Evolutionary conservation across 2,329 filamentous ascomycete genomes (phyloP).

Genomic region (Neocatenulostroma microsporum): DNA sequence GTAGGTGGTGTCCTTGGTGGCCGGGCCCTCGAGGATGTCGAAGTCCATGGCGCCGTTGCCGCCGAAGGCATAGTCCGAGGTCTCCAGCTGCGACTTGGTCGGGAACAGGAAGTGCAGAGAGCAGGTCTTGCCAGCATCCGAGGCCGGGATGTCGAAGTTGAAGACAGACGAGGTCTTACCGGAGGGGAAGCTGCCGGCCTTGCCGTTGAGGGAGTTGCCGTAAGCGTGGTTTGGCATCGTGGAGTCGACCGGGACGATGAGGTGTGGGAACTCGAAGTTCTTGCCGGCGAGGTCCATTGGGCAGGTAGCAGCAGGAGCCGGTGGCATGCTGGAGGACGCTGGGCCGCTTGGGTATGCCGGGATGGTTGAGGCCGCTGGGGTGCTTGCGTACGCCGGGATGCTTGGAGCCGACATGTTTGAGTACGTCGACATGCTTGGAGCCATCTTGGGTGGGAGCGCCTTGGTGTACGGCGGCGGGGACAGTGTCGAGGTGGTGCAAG

Average conservation of each 20-base stretch:
- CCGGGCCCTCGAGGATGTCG: slow-evolving; percentile 39
- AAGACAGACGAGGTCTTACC: slow-evolving; percentile 51
- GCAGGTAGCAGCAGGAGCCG: slow-evolving; percentile 3
- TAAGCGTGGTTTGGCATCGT: slow-evolving; percentile 44
- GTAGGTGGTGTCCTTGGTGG: slow-evolving; percentile 45
- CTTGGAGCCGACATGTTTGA: too few species aligned
- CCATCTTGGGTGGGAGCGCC: too few species aligned
- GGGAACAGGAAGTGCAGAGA: slow-evolving; percentile 60
- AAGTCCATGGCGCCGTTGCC: slow-evolving; percentile 17
- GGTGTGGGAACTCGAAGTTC: slow-evolving; percentile 44
- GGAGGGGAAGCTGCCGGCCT: slow-evolving; percentile 43
- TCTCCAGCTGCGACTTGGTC: slow-evolving; percentile 48
- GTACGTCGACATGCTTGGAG: too few species aligned
- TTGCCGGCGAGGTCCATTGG: slow-evolving; percentile 4
- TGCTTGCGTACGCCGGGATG: too few species aligned
- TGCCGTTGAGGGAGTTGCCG: slow-evolving; percentile 51
- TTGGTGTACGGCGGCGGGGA: not conserved
- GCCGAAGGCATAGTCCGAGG: slow-evolving; percentile 48
- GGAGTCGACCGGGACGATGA: slow-evolving; percentile 55
- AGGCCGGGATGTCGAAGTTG: slow-evolving; percentile 58
- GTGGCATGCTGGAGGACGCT: not conserved
- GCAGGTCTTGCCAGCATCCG: slow-evolving; percentile 52
- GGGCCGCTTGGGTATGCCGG: not conserved
- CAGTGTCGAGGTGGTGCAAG: slow-evolving; percentile 1
- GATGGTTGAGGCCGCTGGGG: too few species aligned